These are phyloP conservation scores for Fusarium musae DNA, from an alignment of 2,329 filamentous ascomycete species.

Conservation along the genomic window DNA sequence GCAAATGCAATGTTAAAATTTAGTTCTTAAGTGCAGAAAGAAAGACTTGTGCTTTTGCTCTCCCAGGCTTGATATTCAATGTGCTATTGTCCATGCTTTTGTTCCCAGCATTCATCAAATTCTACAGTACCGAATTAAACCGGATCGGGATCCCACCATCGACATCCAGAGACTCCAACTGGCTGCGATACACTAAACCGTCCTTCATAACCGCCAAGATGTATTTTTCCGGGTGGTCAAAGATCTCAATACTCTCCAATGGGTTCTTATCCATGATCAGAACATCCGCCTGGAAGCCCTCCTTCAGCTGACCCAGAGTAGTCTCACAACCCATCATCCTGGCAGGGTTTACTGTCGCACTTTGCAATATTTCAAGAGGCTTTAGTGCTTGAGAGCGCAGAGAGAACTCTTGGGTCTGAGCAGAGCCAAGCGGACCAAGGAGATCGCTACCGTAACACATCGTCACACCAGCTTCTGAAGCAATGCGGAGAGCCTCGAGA, in stretches of 20 bases:
- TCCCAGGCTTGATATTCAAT: not conserved
- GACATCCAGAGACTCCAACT: not conserved
- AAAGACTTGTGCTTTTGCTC: accelerated
- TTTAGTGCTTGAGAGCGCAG: not conserved
- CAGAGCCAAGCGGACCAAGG: not conserved
- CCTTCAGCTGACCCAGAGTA: not conserved
- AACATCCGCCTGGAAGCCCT: not conserved
- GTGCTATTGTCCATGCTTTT: too few species aligned
- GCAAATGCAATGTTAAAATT: accelerated
- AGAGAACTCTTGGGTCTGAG: not conserved
- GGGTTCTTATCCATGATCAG: not conserved
- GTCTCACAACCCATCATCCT: not conserved
- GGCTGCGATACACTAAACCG: not conserved
- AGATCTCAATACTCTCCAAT: not conserved
- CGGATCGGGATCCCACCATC: not conserved
- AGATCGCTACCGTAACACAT: not conserved
- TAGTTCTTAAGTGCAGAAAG: accelerated
- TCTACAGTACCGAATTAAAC: not conserved
- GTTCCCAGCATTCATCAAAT: accelerated
- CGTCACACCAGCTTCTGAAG: not conserved
- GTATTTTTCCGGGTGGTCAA: not conserved
- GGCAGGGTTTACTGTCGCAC: not conserved
- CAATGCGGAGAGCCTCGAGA: not conserved
- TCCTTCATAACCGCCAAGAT: not conserved
- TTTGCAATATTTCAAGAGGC: not conserved